Evolutionary conservation across 768 basidiomycete species (phyloP).

Genomic region (Tephrocybe sp.): DNA sequence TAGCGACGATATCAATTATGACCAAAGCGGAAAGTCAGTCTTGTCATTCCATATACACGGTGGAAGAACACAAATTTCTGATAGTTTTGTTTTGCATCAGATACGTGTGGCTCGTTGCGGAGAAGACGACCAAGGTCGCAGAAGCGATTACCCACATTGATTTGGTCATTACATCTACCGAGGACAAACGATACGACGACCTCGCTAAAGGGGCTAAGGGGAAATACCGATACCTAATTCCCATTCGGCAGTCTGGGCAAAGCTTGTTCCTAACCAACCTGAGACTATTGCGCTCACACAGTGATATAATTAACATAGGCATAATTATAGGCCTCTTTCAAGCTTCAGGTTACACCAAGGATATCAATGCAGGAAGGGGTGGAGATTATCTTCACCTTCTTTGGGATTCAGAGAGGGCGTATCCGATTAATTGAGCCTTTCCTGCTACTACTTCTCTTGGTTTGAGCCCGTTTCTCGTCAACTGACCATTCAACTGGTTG

Average conservation of each 20-base stretch:
- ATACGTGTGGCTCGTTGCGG: slow-evolving; percentile 9
- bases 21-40: not conserved
- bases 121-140: slow-evolving; percentile 1
- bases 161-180: not conserved
- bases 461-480: too few relatives aligned
- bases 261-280: not conserved
- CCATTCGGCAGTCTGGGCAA: not conserved
- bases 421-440: too few relatives aligned
- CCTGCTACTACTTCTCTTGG: too few relatives aligned
- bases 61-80: not conserved
- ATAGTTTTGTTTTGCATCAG: not conserved
- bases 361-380: slow-evolving; percentile 3
- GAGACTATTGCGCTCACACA: not conserved
- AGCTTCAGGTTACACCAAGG: not conserved
- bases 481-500: too few relatives aligned
- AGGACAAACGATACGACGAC: not conserved
- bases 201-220: slow-evolving; percentile 6
- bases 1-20: slow-evolving; percentile 5
- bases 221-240: slow-evolving; percentile 5
- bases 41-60: not conserved
- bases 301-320: not conserved
- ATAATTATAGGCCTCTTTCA: not conserved
- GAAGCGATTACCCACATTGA: slow-evolving; percentile 6
- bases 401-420: slow-evolving; percentile 4
- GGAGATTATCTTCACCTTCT: not conserved